Evolutionary conservation across 2,329 filamentous ascomycete species (phyloP).

Genomic region (Helotiales sp.): DNA sequence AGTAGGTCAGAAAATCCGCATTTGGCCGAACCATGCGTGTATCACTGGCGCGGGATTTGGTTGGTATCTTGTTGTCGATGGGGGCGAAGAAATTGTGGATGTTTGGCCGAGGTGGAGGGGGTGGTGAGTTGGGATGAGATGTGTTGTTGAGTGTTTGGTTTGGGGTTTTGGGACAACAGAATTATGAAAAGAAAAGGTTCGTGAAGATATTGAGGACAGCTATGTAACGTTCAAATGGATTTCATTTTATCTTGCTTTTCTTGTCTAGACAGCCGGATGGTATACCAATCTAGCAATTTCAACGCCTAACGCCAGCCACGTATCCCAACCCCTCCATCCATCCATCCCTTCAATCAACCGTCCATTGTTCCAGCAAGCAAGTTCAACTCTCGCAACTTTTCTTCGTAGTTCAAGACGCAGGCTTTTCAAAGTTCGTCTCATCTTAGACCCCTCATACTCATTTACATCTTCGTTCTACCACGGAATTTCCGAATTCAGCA

Average conservation of each 20-base stretch:
- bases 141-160: too few species aligned
- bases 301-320: slow-evolving; percentile 36
- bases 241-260: not conserved
- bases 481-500: slow-evolving; percentile 87
- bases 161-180: too few species aligned
- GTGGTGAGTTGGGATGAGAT: slow-evolving; percentile 60
- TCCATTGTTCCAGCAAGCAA: not conserved
- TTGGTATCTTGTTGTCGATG: slow-evolving; percentile 78
- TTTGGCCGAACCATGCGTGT: slow-evolving; percentile 85
- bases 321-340: slow-evolving; percentile 1
- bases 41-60: slow-evolving; percentile 73
- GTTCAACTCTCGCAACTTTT: not conserved
- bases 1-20: slow-evolving; percentile 69
- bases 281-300: slow-evolving; percentile 25
- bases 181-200: not conserved
- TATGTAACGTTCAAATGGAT: not conserved
- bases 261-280: slow-evolving; percentile 12
- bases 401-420: not conserved
- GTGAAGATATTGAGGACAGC: not conserved
- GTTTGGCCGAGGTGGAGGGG: slow-evolving; percentile 75
- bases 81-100: slow-evolving; percentile 70
- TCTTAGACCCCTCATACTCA: slow-evolving; percentile 49
- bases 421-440: not conserved
- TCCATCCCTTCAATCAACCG: not conserved
- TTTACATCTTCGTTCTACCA: slow-evolving; percentile 97